A percentile compares a stretch with the other conserved stretches of the same genome.
Evolutionary conservation across 2,329 filamentous ascomycete genomes (phyloP).

Genomic region (Exophiala sideris): DNA sequence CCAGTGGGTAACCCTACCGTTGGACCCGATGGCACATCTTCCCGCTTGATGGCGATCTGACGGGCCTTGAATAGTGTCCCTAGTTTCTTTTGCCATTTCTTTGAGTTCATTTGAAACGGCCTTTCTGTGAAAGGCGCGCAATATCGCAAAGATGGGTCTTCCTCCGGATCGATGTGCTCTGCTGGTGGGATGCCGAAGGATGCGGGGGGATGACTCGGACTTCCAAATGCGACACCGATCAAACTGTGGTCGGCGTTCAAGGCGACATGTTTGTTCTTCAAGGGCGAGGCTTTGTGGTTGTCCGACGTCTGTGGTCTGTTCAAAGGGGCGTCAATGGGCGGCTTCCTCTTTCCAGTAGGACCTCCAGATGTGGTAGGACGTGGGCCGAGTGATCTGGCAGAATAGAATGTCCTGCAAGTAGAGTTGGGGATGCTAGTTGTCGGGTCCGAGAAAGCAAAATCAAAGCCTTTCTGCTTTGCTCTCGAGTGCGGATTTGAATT

Average conservation of each 20-base stretch:
- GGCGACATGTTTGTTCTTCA: constrained; percentile 9
- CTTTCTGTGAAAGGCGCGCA: constrained; percentile 6
- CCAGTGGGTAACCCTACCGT: constrained; percentile 20
- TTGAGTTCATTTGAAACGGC: constrained; percentile 27
- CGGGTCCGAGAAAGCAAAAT: constrained; percentile 24
- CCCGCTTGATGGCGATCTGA: constrained; percentile 10
- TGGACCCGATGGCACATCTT: constrained; percentile 14
- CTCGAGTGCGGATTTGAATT: constrained; percentile 6
- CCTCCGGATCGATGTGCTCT: constrained; percentile 1
- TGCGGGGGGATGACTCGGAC: constrained; percentile 48
- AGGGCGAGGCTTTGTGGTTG: constrained; percentile 8
- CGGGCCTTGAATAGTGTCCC: constrained; percentile 43
- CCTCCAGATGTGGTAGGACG: constrained; percentile 21
- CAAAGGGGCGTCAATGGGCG: constrained; percentile 8
- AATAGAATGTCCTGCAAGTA: background rate
- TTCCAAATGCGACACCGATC: constrained; percentile 74
- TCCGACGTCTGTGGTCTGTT: constrained; percentile 22
- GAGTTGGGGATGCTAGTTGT: constrained; percentile 4
- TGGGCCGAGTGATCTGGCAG: constrained; percentile 7
- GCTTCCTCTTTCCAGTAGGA: constrained; percentile 14
- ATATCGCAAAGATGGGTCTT: constrained; percentile 6
- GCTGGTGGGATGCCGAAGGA: constrained; percentile 6
- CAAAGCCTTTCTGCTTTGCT: constrained; percentile 18
- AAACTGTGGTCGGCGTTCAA: constrained; percentile 39
- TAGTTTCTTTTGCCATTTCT: constrained; percentile 46